phyloP scores from a whole-genome alignment of 179 eudicot genomes.

The Spinacia oleracea region DNA sequence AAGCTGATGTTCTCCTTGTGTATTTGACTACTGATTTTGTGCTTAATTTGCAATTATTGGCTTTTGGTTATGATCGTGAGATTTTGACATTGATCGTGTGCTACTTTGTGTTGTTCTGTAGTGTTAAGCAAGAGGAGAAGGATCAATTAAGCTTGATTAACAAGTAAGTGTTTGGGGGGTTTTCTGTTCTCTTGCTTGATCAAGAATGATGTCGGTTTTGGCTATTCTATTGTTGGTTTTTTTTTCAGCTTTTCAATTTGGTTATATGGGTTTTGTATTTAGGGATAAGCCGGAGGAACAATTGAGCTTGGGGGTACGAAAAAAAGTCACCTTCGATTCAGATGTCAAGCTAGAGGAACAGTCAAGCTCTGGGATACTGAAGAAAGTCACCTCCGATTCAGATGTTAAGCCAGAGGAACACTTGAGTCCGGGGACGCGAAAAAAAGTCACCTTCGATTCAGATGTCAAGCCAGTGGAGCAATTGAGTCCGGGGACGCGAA shows the following conservation, averaged over 20 bases:
- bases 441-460: too few relatives aligned
- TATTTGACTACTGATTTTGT: not conserved
- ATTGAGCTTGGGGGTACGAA: too few relatives aligned
- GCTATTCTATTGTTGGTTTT: not conserved
- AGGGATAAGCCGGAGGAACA: constrained; percentile 18
- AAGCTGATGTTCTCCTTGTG: not conserved
- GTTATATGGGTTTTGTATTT: constrained; percentile 16
- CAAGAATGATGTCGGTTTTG: not conserved
- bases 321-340: too few relatives aligned
- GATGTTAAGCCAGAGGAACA: too few relatives aligned
- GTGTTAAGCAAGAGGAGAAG: constrained; percentile 14
- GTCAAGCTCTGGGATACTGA: too few relatives aligned
- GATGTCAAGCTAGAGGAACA: too few relatives aligned
- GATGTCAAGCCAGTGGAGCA: too few relatives aligned
- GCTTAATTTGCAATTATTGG: not conserved
- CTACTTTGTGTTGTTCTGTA: not conserved
- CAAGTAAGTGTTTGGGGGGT: constrained; percentile 15
- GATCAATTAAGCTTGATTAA: constrained; percentile 11
- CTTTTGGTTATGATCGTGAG: not conserved
- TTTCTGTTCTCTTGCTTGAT: not conserved
- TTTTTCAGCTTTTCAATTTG: not conserved
- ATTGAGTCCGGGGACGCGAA: too few relatives aligned
- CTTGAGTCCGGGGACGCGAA: too few relatives aligned
- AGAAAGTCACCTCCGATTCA: too few relatives aligned
- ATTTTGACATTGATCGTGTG: too few relatives aligned